Evolutionary conservation across 73 alveolate species (phyloP).

Genomic region (Blepharisma japonicum): DNA sequence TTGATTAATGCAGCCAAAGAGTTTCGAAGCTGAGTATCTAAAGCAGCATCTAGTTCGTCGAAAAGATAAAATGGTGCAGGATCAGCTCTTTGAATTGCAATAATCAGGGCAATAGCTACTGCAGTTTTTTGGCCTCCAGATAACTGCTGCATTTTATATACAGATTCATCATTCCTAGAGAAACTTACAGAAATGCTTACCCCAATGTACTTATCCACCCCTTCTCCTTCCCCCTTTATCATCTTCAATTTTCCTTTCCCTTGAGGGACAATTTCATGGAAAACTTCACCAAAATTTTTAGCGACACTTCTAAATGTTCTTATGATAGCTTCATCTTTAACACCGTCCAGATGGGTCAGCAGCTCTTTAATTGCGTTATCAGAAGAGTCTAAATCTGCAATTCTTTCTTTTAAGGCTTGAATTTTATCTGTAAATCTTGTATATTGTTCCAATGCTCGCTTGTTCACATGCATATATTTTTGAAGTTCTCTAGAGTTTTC

Average conservation of each 20-base stretch:
- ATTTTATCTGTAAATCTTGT: conserved; percentile 61
- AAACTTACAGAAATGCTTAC: conserved; percentile 33
- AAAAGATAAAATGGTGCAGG: conserved; percentile 94
- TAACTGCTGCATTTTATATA: conserved; percentile 59
- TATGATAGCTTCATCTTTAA: conserved; percentile 69
- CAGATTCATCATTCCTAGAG: conserved; percentile 37
- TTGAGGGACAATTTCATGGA: conserved; percentile 68
- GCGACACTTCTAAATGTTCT: conserved; percentile 66
- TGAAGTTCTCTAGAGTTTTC: conserved; percentile 31
- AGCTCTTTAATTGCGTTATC: conserved; percentile 63
- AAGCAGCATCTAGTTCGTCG: conserved; percentile 98
- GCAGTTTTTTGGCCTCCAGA: conserved; percentile 97
- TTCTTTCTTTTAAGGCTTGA: conserved; percentile 61
- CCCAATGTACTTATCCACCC: conserved; percentile 34
- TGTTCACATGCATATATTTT: conserved; percentile 35
- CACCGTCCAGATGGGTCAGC: conserved; percentile 58
- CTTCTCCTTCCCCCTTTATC: conserved; percentile 56
- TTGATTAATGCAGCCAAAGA: conserved; percentile 67
- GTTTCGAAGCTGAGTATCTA: conserved; percentile 88
- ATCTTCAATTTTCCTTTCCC: conserved; percentile 74
- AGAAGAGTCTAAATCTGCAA: conserved; percentile 68
- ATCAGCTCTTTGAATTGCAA: conserved; percentile 85
- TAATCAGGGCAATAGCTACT: conserved; percentile 89
- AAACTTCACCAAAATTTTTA: conserved; percentile 62
- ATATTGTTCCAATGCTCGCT: conserved; percentile 66